Percentiles rank a stretch among this genome's conserved stretches.
Conservation (phyloP, 2,329 filamentous ascomycete species). For the Hymenotorrendiella dingleyae region DNA sequence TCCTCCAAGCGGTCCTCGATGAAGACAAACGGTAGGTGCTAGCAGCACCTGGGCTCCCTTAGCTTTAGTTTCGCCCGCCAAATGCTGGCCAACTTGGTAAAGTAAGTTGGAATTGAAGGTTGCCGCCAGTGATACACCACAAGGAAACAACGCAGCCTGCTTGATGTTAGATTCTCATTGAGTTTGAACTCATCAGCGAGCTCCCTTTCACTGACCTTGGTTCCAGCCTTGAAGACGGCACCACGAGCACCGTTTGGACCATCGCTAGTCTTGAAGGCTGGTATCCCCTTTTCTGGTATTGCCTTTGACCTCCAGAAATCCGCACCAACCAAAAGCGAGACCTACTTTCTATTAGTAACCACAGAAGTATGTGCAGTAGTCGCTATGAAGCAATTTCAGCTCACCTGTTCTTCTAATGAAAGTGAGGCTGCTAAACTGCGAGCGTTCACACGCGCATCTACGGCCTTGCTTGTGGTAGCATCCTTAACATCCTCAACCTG, state of each 20-base stretch:
- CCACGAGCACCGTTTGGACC: constrained; percentile 66
- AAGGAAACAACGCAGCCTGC: constrained; percentile 71
- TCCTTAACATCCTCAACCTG: constrained; percentile 11
- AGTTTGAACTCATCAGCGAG: background rate
- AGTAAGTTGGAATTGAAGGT: constrained; percentile 73
- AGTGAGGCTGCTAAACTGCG: constrained; percentile 24
- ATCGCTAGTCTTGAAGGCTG: constrained; percentile 61
- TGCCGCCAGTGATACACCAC: constrained; percentile 70
- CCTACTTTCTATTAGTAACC: constrained; percentile 32
- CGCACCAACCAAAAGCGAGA: constrained; percentile 53
- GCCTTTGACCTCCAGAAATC: constrained; percentile 67
- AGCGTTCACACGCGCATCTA: constrained; percentile 20
- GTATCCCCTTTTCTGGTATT: constrained; percentile 56
- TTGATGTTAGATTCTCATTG: constrained; percentile 6
- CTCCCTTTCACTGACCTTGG: constrained; percentile 48
- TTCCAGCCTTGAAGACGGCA: constrained; percentile 62
- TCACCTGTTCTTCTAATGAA: constrained; percentile 30
- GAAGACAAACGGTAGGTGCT: constrained; percentile 75
- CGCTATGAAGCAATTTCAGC: too few relatives aligned
- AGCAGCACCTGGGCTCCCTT: constrained; percentile 69
- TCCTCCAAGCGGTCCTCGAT: constrained; percentile 76
- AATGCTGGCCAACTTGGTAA: constrained; percentile 61
- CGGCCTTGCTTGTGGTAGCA: too few relatives aligned
- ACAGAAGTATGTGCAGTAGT: background rate
- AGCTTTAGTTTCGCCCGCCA: constrained; percentile 66